Percentiles rank a stretch among this genome's conserved stretches.
These are phyloP conservation scores for Leucosporidium creatinivorum DNA, from an alignment of 768 basidiomycete species.

Conservation along the genomic window DNA sequence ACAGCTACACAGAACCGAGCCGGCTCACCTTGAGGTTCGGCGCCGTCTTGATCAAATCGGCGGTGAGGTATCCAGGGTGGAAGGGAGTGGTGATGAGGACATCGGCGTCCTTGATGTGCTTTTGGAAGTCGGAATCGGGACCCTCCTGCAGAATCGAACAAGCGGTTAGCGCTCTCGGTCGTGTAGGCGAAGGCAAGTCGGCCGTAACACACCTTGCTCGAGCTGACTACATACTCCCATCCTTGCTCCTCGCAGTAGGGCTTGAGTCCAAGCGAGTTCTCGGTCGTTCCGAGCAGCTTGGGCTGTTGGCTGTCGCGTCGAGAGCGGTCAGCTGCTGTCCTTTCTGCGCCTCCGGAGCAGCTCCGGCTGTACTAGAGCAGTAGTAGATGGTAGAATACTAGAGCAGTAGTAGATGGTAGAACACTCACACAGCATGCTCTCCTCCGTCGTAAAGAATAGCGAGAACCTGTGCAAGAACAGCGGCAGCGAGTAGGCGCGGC, in stretches of 20 bases:
- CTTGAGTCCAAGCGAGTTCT: constrained; percentile 48
- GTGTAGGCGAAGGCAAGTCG: too few relatives aligned
- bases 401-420: too few relatives aligned
- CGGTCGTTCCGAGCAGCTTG: constrained; percentile 62
- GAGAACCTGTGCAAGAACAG: background rate
- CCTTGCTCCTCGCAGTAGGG: constrained; percentile 38
- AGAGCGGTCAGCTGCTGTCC: too few relatives aligned
- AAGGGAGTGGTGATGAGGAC: constrained; percentile 36
- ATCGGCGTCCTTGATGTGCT: constrained; percentile 38
- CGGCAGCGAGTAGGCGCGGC: too few relatives aligned
- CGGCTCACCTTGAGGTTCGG: constrained; percentile 79
- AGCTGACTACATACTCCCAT: constrained; percentile 43
- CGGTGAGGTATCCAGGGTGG: constrained; percentile 38
- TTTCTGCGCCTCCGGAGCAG: too few relatives aligned
- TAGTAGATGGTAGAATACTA: too few relatives aligned
- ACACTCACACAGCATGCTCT: background rate
- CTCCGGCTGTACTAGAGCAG: too few relatives aligned
- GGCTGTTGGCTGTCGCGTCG: background rate
- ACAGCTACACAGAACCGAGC: background rate
- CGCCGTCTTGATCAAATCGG: constrained; percentile 49
- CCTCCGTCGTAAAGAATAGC: background rate
- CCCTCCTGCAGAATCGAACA: constrained; percentile 37
- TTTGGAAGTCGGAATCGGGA: constrained; percentile 36
- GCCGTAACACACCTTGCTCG: constrained; percentile 37
- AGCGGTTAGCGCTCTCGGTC: too few relatives aligned